These are phyloP conservation scores for Asterophora parasitica DNA, from an alignment of 768 basidiomycete species.

Conservation along the genomic window DNA sequence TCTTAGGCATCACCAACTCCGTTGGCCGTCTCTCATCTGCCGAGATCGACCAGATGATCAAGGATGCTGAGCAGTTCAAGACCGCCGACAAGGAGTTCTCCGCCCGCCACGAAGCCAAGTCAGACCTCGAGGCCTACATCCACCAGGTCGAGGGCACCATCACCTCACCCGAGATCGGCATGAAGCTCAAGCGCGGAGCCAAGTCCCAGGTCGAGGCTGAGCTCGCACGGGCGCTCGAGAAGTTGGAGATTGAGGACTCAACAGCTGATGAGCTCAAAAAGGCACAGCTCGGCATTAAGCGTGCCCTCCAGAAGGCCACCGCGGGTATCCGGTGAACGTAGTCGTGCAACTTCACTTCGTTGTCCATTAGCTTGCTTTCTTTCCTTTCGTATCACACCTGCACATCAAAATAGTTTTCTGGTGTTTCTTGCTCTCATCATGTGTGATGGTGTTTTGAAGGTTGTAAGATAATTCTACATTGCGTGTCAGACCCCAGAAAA, in stretches of 20 bases:
- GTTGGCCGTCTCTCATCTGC: slow-evolving; percentile 96
- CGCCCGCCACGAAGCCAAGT: slow-evolving; percentile 95
- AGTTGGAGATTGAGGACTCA: slow-evolving; percentile 96
- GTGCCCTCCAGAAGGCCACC: slow-evolving; percentile 96
- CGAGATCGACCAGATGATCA: slow-evolving; percentile 99
- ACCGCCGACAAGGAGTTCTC: slow-evolving; percentile 97
- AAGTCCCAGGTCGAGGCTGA: slow-evolving; percentile 94
- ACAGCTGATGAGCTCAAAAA: slow-evolving; percentile 93
- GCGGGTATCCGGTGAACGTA: slow-evolving; percentile 73
- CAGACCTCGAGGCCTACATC: slow-evolving; percentile 96
- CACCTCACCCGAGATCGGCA: slow-evolving; percentile 92
- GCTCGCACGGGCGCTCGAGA: slow-evolving; percentile 97
- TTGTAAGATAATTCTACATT: no score
- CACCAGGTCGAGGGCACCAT: slow-evolving; percentile 96
- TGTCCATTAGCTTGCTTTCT: slow-evolving; percentile 20
- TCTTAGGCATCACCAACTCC: slow-evolving; percentile 90
- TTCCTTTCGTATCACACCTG: slow-evolving; percentile 8
- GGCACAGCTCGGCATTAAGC: slow-evolving; percentile 92
- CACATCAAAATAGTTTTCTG: slow-evolving; percentile 14
- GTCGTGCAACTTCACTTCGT: slow-evolving; percentile 17
- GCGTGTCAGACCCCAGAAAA: no score
- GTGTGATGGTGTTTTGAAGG: background rate
- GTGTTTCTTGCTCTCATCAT: slow-evolving; percentile 1
- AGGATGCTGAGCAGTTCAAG: slow-evolving; percentile 98
- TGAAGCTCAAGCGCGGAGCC: slow-evolving; percentile 98